Percentiles rank a stretch among this genome's conserved stretches.
These are phyloP conservation scores for Barnettozyma sucrosica DNA, from an alignment of 805 yeast species.

Conservation along the genomic window DNA sequence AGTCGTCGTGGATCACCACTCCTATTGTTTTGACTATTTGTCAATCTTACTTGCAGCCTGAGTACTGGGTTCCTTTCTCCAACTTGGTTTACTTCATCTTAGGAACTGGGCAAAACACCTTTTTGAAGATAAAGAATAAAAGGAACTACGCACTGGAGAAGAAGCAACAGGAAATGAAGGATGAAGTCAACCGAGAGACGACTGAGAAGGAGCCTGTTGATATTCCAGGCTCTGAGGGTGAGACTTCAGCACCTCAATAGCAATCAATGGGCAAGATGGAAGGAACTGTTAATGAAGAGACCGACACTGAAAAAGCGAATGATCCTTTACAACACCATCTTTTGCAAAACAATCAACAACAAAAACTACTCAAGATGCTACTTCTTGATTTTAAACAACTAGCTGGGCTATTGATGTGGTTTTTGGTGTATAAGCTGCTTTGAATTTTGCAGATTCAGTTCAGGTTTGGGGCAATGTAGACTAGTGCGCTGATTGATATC, in stretches of 20 bases:
- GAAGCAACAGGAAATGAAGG: conserved; percentile 19
- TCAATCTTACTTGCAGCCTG: conserved; percentile 50
- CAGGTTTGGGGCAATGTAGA: too few species aligned
- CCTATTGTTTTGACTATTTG: conserved; percentile 47
- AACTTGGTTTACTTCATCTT: conserved; percentile 50
- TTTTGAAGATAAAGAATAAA: conserved; percentile 37
- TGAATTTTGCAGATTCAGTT: not conserved
- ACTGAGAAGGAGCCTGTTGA: conserved; percentile 7
- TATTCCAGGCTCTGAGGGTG: conserved; percentile 12
- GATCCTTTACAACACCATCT: not conserved
- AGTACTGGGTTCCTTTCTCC: conserved; percentile 62
- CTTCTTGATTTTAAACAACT: conserved; percentile 13
- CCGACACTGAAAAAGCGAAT: not conserved
- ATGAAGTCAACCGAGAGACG: conserved; percentile 13
- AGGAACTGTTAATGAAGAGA: not conserved
- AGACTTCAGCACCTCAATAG: conserved; percentile 1
- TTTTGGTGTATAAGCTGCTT: conserved; percentile 11
- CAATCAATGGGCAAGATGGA: conserved; percentile 6
- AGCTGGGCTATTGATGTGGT: conserved; percentile 15
- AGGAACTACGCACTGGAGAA: conserved; percentile 15
- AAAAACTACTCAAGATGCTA: conserved; percentile 1
- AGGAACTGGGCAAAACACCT: conserved; percentile 57
- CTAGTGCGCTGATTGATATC: too few species aligned
- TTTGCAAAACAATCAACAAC: conserved; percentile 1
- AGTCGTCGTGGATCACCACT: conserved; percentile 49